phyloP scores from a whole-genome alignment of 371 early-diverging fungal genomes.

The Batkoa obscura region DNA sequence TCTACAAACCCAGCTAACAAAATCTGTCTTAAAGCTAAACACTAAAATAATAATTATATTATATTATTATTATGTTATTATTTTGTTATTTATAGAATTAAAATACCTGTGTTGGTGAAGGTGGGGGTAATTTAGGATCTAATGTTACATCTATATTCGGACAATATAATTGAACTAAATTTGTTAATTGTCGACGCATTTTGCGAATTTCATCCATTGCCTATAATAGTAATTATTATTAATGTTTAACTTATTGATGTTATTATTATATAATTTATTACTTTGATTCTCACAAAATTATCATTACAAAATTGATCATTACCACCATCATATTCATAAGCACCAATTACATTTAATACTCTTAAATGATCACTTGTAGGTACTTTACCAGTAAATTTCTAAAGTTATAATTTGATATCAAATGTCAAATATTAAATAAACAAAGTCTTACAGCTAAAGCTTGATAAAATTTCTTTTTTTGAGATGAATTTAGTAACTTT shows the following conservation, averaged over 20 bases:
- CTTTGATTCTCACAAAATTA: conserved; percentile 68
- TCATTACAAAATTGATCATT: conserved; percentile 47
- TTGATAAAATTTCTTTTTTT: conserved; percentile 27
- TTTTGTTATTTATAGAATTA: no score
- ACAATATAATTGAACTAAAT: conserved; percentile 47
- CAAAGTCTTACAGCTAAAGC: conserved; percentile 14
- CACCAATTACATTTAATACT: conserved; percentile 68
- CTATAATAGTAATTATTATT: conserved; percentile 6
- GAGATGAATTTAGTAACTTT: neutral
- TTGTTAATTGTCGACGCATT: conserved; percentile 67
- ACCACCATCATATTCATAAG: conserved; percentile 66
- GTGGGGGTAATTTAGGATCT: conserved; percentile 15
- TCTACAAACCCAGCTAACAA: conserved; percentile 78
- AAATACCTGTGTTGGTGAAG: conserved; percentile 8
- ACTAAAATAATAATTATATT: conserved; percentile 17
- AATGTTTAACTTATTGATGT: neutral
- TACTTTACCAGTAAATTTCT: conserved; percentile 42
- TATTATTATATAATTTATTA: neutral
- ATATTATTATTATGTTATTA: neutral
- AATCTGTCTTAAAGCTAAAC: conserved; percentile 60
- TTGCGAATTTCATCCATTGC: conserved; percentile 86
- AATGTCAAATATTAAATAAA: neutral
- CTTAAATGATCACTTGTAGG: conserved; percentile 69
- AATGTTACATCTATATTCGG: conserved; percentile 28
- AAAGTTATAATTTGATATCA: conserved; percentile 6